phyloP scores from a whole-genome alignment of 805 yeast genomes.

The Schizosaccharomyces cryophilus region DNA sequence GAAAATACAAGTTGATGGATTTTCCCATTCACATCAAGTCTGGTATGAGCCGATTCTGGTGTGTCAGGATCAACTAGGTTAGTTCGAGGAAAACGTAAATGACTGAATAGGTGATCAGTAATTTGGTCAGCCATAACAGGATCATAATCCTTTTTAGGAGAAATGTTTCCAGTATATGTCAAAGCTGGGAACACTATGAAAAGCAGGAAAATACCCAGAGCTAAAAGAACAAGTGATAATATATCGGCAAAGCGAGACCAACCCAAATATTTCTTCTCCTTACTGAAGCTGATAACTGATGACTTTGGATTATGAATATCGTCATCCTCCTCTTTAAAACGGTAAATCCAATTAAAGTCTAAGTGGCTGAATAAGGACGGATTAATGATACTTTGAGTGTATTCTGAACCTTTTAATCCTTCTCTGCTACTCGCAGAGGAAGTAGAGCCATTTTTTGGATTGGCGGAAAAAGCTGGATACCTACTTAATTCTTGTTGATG shows the following conservation, averaged over 20 bases:
- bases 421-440: neutral
- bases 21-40: conserved; percentile 33
- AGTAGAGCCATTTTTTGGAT: neutral
- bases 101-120: conserved; percentile 30
- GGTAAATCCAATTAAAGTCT: neutral
- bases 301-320: neutral
- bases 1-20: conserved; percentile 59
- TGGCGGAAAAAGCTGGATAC: neutral
- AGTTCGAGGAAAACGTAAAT: conserved; percentile 33
- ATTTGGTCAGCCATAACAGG: conserved; percentile 13
- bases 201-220: conserved; percentile 36
- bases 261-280: neutral
- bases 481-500: neutral
- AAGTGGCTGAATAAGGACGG: neutral
- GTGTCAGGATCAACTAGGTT: conserved; percentile 50
- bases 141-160: conserved; percentile 8
- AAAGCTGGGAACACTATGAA: conserved; percentile 64
- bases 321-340: neutral
- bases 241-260: neutral
- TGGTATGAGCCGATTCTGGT: conserved; percentile 28
- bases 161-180: conserved; percentile 40
- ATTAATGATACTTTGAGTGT: neutral
- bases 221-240: neutral
- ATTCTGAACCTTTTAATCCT: neutral
- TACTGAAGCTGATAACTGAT: neutral